Base-by-base conservation (phyloP, 805 yeast species). In the Candida ovalis region DNA sequence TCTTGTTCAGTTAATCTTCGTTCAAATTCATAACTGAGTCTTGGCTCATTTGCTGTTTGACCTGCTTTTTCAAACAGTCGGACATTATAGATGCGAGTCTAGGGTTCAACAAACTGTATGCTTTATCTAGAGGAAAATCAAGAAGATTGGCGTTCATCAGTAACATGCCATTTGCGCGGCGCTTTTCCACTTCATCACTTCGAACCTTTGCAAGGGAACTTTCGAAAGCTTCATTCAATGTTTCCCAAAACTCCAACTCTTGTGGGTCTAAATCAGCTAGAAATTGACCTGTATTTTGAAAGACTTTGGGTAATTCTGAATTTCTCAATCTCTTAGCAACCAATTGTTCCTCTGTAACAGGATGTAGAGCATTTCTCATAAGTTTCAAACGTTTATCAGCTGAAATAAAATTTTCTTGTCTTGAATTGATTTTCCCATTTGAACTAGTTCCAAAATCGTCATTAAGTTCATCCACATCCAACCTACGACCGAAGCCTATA, bases 221-320 rank as follows among this genome's bases (percentile, higher is more conserved):
- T 18, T 67, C 67, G 44, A 58, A 66, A 44, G 66, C 68, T 33
- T 62, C 67, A 45, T 62, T 64, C 61, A 66, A 53, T 24, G 57
- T 44, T 43, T 60, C 64, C 64, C 68, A 63, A 42, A 53, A 53
- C 25, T 65, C 70, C 15, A 67, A 38, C 44, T 67, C 70, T 43
- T 64, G 62, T 12, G 57, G 25, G 18, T 56, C 62, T 40, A 67
- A 40, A 13, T 59, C 60, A 25, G 53, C 56, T 37, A 66, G 42
- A 45, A 65, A 66, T 13, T 53, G 58, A 12, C 57, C 43, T 13
- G 61, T 58, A 19, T 60, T 58, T 48, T 59, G 66, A 43, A 66
- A 66, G 2, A 59, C 60, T 10, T 53, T 47, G n/a, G 55, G 55
- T 28, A 66, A 46, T 37, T 54, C 54, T 15, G 68, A 63, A 17